Conservation (phyloP, 73 alveolate genomes). For the Effrenium voratum region DNA sequence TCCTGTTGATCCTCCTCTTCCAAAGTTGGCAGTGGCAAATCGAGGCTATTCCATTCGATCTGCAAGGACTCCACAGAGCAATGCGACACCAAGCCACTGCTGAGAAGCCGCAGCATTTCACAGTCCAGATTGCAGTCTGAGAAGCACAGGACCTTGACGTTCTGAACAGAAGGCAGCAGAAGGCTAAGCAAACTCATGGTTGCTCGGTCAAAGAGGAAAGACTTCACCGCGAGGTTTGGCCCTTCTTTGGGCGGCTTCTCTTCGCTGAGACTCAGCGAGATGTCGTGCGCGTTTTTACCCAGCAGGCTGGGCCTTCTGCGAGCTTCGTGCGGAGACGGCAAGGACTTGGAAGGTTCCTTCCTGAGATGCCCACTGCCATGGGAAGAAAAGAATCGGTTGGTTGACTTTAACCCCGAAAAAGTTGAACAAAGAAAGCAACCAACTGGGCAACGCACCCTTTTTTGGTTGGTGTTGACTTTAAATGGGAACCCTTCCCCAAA, state of each 20-base stretch:
- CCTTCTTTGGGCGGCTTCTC: constrained; percentile 32
- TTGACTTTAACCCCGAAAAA: too few relatives aligned
- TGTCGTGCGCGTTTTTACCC: too few relatives aligned
- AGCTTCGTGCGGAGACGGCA: constrained; percentile 37
- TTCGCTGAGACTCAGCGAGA: too few relatives aligned
- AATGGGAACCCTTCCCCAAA: too few relatives aligned
- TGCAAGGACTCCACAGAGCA: constrained; percentile 58
- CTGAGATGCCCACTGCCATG: too few relatives aligned
- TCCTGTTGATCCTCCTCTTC: constrained; percentile 28
- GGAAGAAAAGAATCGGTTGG: too few relatives aligned
- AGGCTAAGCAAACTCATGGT: constrained; percentile 61
- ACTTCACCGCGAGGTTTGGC: constrained; percentile 56
- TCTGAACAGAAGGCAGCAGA: constrained; percentile 56
- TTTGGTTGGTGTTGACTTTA: too few relatives aligned
- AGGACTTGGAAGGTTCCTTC: constrained; percentile 52
- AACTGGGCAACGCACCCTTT: too few relatives aligned
- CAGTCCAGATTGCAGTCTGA: constrained; percentile 84
- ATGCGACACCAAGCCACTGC: constrained; percentile 5
- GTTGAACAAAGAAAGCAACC: too few relatives aligned
- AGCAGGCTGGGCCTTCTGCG: constrained; percentile 20
- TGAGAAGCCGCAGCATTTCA: constrained; percentile 60
- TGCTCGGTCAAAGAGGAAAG: constrained; percentile 65
- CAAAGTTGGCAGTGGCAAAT: constrained; percentile 52
- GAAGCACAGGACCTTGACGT: constrained; percentile 67
- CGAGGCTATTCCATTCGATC: constrained; percentile 74